A percentile compares a stretch with the other conserved stretches of the same genome.
phyloP scores from a whole-genome alignment of 2,329 filamentous ascomycete species.

The Didymella arachidicola region DNA sequence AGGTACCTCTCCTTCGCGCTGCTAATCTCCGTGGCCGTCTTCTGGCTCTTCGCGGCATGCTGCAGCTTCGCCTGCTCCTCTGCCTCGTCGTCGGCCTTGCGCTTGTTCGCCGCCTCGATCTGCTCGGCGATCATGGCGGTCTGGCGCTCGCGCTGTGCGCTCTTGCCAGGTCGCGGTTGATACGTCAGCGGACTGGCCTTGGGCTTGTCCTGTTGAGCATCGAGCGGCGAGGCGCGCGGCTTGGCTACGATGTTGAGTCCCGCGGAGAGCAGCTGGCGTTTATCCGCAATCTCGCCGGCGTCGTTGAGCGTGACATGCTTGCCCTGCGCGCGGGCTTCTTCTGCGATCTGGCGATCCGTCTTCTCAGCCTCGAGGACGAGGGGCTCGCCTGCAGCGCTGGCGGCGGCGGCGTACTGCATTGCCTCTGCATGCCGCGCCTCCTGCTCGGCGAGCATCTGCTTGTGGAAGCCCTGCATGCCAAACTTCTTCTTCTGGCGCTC shows the following conservation, averaged over 20 bases:
- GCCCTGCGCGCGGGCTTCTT: conserved; percentile 70
- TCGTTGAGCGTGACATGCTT: conserved; percentile 76
- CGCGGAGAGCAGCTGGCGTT: conserved; percentile 77
- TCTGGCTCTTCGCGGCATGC: conserved; percentile 74
- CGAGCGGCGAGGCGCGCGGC: conserved; percentile 53
- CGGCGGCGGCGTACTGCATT: conserved; percentile 68
- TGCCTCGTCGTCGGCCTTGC: conserved; percentile 72
- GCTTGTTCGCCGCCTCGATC: conserved; percentile 75
- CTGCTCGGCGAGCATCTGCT: conserved; percentile 73
- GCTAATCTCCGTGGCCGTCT: conserved; percentile 78
- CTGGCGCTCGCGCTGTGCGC: conserved; percentile 77
- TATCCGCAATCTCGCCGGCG: conserved; percentile 83
- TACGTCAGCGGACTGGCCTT: conserved; percentile 35
- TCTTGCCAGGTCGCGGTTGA: conserved; percentile 56
- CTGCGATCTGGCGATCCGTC: conserved; percentile 69
- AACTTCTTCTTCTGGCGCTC: conserved; percentile 68
- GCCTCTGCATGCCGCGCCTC: conserved; percentile 75
- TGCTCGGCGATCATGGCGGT: conserved; percentile 81
- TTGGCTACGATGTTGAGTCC: conserved; percentile 76
- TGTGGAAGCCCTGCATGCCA: conserved; percentile 83
- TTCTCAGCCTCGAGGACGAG: conserved; percentile 54
- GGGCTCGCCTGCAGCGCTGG: conserved; percentile 33
- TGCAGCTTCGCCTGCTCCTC: conserved; percentile 70
- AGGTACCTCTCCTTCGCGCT: conserved; percentile 82
- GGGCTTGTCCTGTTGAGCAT: conserved; percentile 4